These are phyloP conservation scores for Solanum stenotomum DNA, from an alignment of 257 asterid species.

Conservation along the genomic window DNA sequence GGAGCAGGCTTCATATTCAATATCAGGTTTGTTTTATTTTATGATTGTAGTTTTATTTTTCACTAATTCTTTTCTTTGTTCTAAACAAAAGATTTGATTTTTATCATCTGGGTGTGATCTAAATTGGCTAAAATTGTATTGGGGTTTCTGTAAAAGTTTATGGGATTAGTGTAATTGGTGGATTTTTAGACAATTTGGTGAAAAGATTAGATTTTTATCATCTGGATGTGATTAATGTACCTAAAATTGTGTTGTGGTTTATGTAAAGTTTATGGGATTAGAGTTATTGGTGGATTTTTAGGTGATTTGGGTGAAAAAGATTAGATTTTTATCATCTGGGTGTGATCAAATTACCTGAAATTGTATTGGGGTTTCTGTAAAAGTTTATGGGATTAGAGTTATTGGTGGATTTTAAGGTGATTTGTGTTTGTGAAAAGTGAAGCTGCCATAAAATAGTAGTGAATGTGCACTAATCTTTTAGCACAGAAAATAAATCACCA, in stretches of 20 bases:
- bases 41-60: background rate
- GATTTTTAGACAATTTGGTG: background rate
- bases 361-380: background rate
- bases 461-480: background rate
- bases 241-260: background rate
- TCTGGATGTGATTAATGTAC: background rate
- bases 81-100: background rate
- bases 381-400: background rate
- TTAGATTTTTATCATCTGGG: background rate
- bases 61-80: background rate
- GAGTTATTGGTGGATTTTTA: background rate
- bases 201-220: background rate
- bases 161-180: background rate
- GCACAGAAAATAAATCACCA: slow-evolving; percentile 1
- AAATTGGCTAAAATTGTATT: background rate
- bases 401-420: background rate
- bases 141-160: background rate
- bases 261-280: background rate
- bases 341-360: background rate
- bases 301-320: background rate
- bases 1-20: background rate
- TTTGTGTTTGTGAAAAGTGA: background rate
- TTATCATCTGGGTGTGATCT: background rate
- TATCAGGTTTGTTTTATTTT: background rate
- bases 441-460: background rate